Conservation (phyloP, 208 protist species). For the Acanthamoeba lenticulata region DNA sequence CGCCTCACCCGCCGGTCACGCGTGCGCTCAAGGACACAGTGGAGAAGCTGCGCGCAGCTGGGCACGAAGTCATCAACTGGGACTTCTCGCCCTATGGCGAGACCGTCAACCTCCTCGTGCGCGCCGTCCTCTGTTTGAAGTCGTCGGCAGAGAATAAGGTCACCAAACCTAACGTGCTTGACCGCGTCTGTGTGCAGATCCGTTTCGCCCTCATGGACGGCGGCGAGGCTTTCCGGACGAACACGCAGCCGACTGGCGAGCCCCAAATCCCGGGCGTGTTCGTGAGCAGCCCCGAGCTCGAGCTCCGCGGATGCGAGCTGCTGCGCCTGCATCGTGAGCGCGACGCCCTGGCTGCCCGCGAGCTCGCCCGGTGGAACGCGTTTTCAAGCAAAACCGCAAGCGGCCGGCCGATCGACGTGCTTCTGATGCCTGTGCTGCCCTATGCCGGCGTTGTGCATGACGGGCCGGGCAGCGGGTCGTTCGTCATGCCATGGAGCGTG, state of each 20-base stretch:
- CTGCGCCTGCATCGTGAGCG: not conserved
- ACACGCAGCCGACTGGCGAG: not conserved
- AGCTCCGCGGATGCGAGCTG: slow-evolving; percentile 47
- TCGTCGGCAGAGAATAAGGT: not conserved
- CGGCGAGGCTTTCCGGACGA: not conserved
- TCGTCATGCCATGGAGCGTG: slow-evolving; percentile 64
- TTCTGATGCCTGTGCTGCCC: not conserved
- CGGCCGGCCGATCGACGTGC: not conserved
- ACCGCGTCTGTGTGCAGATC: not conserved
- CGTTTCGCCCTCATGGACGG: not conserved
- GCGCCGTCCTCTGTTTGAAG: not conserved
- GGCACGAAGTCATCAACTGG: slow-evolving; percentile 51
- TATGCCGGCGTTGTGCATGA: not conserved
- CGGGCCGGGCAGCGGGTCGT: not conserved
- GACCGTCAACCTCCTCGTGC: not conserved
- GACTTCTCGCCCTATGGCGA: not conserved
- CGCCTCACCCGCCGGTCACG: slow-evolving; percentile 17
- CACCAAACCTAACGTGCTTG: too few species aligned
- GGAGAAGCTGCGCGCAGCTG: not conserved
- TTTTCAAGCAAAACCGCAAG: not conserved
- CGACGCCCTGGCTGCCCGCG: not conserved
- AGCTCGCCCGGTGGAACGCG: not conserved
- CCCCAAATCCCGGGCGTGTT: slow-evolving; percentile 49
- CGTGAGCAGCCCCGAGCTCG: slow-evolving; percentile 55
- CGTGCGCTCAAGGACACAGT: not conserved